A percentile compares a stretch with the other conserved stretches of the same genome.
These are phyloP conservation scores for Microcyclospora tardicrescens DNA, from an alignment of 2,329 filamentous ascomycete genomes.

Conservation along the genomic window DNA sequence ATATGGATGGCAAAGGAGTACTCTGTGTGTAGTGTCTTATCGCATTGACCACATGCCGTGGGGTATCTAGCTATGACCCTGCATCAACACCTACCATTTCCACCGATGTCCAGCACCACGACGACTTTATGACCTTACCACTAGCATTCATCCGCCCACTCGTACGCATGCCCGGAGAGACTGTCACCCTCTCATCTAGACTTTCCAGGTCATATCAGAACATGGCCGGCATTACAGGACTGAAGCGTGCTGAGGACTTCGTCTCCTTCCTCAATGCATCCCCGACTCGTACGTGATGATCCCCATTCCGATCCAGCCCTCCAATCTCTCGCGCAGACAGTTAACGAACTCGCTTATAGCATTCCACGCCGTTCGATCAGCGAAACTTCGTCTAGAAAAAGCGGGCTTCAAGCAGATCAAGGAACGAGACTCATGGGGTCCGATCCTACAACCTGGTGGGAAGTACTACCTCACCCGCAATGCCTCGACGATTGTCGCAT, in stretches of 20 bases:
- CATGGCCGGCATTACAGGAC: too few relatives aligned
- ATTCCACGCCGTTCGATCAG: constrained; percentile 81
- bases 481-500: constrained; percentile 80
- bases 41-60: too few relatives aligned
- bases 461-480: constrained; percentile 97
- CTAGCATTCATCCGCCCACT: too few relatives aligned
- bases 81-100: too few relatives aligned
- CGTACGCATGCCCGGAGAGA: too few relatives aligned
- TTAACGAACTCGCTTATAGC: constrained; percentile 39
- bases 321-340: neutral
- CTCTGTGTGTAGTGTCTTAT: too few relatives aligned
- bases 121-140: too few relatives aligned
- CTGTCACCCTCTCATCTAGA: too few relatives aligned
- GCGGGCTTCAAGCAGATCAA: constrained; percentile 81
- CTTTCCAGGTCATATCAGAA: too few relatives aligned
- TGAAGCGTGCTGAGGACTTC: constrained; percentile 57
- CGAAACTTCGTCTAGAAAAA: constrained; percentile 60
- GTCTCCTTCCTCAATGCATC: constrained; percentile 88
- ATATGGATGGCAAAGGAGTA: too few relatives aligned
- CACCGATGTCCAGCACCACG: too few relatives aligned
- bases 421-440: constrained; percentile 82
- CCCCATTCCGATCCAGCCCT: neutral
- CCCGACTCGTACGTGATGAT: constrained; percentile 61
- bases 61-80: too few relatives aligned
- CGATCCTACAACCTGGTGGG: constrained; percentile 66